Evolutionary conservation across 192 early-diverging fungal species (phyloP).

Genomic region (Coemansia sp.): DNA sequence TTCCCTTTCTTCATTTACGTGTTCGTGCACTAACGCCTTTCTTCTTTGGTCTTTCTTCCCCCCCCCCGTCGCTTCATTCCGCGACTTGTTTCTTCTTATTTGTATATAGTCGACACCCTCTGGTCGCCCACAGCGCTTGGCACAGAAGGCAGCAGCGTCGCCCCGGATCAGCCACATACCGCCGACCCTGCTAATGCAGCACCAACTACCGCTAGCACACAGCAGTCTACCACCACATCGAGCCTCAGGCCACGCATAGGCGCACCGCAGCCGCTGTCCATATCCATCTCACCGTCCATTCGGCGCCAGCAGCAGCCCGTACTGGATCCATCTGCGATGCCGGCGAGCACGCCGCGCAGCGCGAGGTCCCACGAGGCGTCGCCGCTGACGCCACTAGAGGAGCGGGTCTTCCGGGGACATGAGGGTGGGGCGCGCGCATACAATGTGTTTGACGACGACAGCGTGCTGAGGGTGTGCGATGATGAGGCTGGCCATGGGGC

Average conservation of each 20-base stretch:
- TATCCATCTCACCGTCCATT: not conserved
- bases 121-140: no score
- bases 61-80: no score
- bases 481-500: conserved; percentile 7
- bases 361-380: conserved; percentile 20
- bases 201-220: not conserved
- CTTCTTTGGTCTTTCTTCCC: no score
- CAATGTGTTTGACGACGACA: conserved; percentile 32
- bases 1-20: no score
- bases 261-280: conserved; percentile 1
- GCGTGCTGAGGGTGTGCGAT: conserved; percentile 31
- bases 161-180: not conserved
- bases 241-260: not conserved
- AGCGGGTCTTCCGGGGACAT: conserved; percentile 22
- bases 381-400: conserved; percentile 37
- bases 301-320: no score
- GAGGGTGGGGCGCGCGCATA: not conserved
- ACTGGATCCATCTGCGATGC: conserved; percentile 2
- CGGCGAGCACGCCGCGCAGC: conserved; percentile 12
- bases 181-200: not conserved
- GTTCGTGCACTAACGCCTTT: no score
- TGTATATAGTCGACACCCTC: no score
- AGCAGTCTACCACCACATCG: not conserved
- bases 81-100: no score
- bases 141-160: not conserved